Evolutionary conservation across 225 moss, liverwort and hornwort genomes (phyloP), one percentile per base, ranked within the genome.

Genomic region (Ulota crispa): DNA sequence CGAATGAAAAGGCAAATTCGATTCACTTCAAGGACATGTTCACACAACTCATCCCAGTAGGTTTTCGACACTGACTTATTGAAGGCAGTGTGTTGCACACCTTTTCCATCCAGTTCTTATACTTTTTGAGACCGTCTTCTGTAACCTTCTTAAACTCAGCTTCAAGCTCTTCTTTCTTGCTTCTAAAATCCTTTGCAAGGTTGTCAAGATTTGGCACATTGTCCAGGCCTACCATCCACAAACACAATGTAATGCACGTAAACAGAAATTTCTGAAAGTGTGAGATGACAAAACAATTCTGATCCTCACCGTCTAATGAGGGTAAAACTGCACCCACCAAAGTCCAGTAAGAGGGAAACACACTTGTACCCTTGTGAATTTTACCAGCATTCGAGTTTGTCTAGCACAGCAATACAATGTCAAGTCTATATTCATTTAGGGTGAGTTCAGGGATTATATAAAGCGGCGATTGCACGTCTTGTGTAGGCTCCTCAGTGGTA

Each of bases 81-180:
- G 4, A 42, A 61, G 56, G 24, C 37, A 52, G 20, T 37, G 61
- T 10, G n/a, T 43, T 59, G 19, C 64, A 9, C 75, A 86, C 86
- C 88, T 90, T 86, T 18, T 80, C 82, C 72, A 78, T 68, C 90
- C 88, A 86, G 18, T 72, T 45, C 81, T 86, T 85, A 26, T 68
- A 85, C 57, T 77, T 88, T 61, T 73, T 83, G 54, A 90, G 69
- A 61, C 88, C 59, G 3, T 86, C 90, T 57, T 86, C 86, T 43
- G 82, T 81, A 54, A 72, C 82, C 66, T 83, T 90, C 53, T 78
- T 88, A 0, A 88, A 72, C 76, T 88, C 90, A 68, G 76, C 79
- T 84, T 86, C 86, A 19, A 90, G 77, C 80, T 88, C 88, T 47
- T 83, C 90, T 73, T 86, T 90, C 68, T 86, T 88, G 62, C 76